Conservation (phyloP, 257 asterid genomes). For the Solanum corneliomulleri region DNA sequence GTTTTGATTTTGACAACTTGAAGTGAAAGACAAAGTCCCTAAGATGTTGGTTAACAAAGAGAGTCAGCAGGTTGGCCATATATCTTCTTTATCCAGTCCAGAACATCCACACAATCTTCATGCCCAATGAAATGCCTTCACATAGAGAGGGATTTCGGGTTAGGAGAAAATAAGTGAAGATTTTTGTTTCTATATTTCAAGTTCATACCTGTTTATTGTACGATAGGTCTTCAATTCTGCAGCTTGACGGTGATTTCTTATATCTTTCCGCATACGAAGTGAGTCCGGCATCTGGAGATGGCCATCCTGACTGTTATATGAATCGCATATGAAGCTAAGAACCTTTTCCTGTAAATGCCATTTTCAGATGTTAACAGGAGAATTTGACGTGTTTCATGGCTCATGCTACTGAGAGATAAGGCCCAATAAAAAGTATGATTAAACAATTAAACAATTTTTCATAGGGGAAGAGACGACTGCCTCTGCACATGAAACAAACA, state of each 20-base stretch:
- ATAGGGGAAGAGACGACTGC: background rate
- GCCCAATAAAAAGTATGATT: background rate
- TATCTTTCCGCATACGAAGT: slow-evolving; percentile 66
- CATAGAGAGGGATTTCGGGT: background rate
- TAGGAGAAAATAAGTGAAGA: background rate
- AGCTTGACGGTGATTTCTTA: slow-evolving; percentile 32
- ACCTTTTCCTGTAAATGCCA: slow-evolving; percentile 54
- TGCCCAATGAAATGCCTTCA: slow-evolving; percentile 56
- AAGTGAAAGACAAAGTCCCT: background rate
- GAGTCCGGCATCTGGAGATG: slow-evolving; percentile 46
- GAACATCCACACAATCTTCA: slow-evolving; percentile 46
- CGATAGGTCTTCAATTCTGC: slow-evolving; percentile 57
- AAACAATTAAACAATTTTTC: background rate
- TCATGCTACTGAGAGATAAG: background rate
- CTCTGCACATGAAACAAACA: background rate
- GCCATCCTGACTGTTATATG: slow-evolving; percentile 42
- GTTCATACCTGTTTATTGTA: slow-evolving; percentile 55
- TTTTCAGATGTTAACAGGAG: background rate
- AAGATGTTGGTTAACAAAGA: background rate
- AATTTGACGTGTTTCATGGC: background rate
- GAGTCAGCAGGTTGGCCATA: slow-evolving; percentile 21
- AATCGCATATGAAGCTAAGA: slow-evolving; percentile 51
- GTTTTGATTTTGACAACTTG: background rate
- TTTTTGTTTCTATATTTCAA: background rate
- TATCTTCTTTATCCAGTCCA: slow-evolving; percentile 65